These are phyloP conservation scores for Xylaria polymorpha DNA, from an alignment of 2,329 filamentous ascomycete genomes.

Conservation along the genomic window DNA sequence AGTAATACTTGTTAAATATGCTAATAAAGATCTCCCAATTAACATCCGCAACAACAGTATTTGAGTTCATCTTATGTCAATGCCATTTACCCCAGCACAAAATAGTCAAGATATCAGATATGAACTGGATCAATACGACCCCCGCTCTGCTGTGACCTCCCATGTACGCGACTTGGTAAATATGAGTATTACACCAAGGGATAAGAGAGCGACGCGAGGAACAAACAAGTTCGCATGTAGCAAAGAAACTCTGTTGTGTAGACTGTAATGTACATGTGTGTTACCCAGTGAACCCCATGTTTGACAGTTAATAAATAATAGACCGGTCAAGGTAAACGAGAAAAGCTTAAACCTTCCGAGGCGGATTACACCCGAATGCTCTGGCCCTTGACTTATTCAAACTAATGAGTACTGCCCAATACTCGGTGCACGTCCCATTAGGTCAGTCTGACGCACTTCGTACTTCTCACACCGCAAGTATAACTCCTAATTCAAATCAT, in stretches of 20 bases:
- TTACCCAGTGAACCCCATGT: constrained; percentile 17
- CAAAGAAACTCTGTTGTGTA: constrained; percentile 26
- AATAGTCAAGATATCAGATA: neutral
- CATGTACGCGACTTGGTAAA: neutral
- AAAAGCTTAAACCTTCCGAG: neutral
- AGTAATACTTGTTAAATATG: no score
- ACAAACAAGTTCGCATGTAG: neutral
- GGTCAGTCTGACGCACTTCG: constrained; percentile 6
- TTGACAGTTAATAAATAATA: constrained; percentile 1
- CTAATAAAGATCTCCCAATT: no score
- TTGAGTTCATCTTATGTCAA: no score
- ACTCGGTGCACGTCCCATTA: constrained; percentile 10
- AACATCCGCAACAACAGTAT: no score
- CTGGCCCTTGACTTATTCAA: constrained; percentile 2
- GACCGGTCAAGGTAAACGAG: constrained; percentile 18
- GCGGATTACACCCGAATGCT: neutral
- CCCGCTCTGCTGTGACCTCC: neutral
- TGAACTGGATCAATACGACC: neutral
- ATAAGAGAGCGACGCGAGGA: neutral
- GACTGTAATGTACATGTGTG: constrained; percentile 34
- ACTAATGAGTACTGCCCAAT: neutral
- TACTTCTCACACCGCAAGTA: neutral
- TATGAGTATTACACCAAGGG: neutral
- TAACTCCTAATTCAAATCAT: neutral
- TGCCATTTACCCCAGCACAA: neutral